Evolutionary conservation across 352 stramenopile species (phyloP).

Genomic region (Pythium aristosporum): DNA sequence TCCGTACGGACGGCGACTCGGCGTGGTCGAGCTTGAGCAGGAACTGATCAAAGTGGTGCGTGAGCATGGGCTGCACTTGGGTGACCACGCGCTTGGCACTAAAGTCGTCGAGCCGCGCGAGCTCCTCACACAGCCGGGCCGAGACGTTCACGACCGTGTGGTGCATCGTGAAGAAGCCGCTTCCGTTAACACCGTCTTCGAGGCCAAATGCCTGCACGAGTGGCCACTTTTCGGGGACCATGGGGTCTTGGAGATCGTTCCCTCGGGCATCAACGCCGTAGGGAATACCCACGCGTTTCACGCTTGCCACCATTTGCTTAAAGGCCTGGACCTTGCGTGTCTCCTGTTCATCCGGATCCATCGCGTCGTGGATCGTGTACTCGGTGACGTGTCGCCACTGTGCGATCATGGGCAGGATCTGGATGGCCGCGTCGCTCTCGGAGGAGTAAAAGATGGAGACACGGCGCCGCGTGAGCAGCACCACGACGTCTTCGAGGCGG

Average conservation of each 20-base stretch:
- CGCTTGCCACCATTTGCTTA: conserved; percentile 50
- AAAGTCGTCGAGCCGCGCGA: conserved; percentile 57
- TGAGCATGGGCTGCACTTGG: conserved; percentile 55
- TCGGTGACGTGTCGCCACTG: conserved; percentile 69
- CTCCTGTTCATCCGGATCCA: conserved; percentile 71
- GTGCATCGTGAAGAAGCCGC: conserved; percentile 81
- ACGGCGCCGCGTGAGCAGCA: conserved; percentile 45
- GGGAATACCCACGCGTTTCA: conserved; percentile 54
- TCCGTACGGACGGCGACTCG: conserved; percentile 42
- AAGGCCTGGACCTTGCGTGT: conserved; percentile 65
- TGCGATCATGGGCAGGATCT: conserved; percentile 65
- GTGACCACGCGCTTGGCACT: conserved; percentile 45
- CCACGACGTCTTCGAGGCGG: conserved; percentile 61
- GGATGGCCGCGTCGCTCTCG: conserved; percentile 57
- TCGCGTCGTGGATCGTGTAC: conserved; percentile 60
- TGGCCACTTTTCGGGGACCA: conserved; percentile 74
- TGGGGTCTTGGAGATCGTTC: conserved; percentile 42
- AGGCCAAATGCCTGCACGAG: conserved; percentile 70
- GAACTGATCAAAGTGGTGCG: conserved; percentile 64
- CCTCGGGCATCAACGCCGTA: conserved; percentile 40
- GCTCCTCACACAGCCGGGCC: conserved; percentile 30
- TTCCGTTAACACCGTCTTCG: conserved; percentile 33
- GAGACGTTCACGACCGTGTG: conserved; percentile 63
- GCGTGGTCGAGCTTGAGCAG: conserved; percentile 68
- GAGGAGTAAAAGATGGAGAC: conserved; percentile 65